Conservation (phyloP, 495 filamentous ascomycete genomes). For the Parachaetomium inaequale region DNA sequence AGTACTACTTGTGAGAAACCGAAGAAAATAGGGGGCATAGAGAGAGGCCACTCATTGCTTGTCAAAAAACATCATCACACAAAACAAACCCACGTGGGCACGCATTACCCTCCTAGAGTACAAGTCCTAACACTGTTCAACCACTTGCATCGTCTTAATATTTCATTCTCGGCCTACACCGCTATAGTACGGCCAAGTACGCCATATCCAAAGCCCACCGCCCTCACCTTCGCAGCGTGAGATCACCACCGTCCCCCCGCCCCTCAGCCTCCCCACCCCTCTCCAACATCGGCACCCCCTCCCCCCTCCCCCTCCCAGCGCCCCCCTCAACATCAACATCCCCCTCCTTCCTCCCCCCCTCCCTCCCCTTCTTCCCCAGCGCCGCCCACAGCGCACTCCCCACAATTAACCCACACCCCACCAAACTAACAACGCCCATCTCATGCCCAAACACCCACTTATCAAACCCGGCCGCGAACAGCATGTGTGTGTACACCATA, state of each 20-base stretch:
- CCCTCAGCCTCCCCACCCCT: constrained; percentile 15
- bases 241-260: constrained; percentile 15
- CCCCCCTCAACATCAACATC: constrained; percentile 14
- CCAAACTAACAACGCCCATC: constrained; percentile 62
- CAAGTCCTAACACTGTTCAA: too few relatives aligned
- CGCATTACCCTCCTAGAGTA: too few relatives aligned
- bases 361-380: constrained; percentile 44
- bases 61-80: too few relatives aligned
- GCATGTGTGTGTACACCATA: constrained; percentile 90
- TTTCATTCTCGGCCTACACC: too few relatives aligned
- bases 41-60: too few relatives aligned
- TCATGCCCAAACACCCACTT: constrained; percentile 69
- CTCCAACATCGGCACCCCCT: constrained; percentile 2
- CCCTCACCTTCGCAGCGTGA: neutral
- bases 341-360: constrained; percentile 8
- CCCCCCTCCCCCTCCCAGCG: neutral
- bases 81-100: too few relatives aligned
- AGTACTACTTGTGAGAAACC: too few relatives aligned
- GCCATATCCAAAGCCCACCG: constrained; percentile 11
- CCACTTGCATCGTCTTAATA: too few relatives aligned
- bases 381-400: constrained; percentile 79
- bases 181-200: too few relatives aligned
- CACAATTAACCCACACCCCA: constrained; percentile 75
- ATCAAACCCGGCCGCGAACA: constrained; percentile 85
- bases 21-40: too few relatives aligned